These are phyloP conservation scores for Euclidium syriacum DNA, from an alignment of 345 rosid species.

Conservation along the genomic window DNA sequence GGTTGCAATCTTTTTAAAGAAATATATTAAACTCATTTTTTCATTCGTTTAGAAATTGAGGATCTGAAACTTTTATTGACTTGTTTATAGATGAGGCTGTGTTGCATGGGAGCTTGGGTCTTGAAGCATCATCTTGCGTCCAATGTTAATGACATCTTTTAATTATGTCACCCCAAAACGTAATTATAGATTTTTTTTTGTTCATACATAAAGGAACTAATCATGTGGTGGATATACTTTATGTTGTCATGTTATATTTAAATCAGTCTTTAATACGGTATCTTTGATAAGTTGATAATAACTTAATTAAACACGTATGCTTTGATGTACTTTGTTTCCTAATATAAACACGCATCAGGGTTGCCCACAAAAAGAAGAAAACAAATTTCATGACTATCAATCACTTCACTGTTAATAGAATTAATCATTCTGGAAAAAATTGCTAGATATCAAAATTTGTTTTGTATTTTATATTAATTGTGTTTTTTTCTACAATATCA, in stretches of 20 bases:
- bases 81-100: neutral
- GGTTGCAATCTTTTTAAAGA: too few relatives aligned
- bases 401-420: neutral
- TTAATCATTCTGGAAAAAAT: neutral
- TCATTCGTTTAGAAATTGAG: neutral
- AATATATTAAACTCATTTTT: neutral
- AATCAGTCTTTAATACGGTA: neutral
- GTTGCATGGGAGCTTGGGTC: too few relatives aligned
- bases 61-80: neutral
- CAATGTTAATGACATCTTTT: neutral
- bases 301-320: neutral
- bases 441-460: neutral
- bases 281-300: neutral
- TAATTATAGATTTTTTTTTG: neutral
- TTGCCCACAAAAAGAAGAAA: neutral
- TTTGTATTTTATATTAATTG: neutral
- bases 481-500: neutral
- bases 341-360: neutral
- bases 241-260: neutral
- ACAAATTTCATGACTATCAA: neutral
- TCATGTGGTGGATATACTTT: neutral
- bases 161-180: neutral
- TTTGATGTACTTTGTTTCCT: conserved; percentile 4
- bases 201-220: neutral
- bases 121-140: too few relatives aligned